Evolutionary conservation across 768 basidiomycete species (phyloP).

Genomic region (Cystobasidium tubakii): DNA sequence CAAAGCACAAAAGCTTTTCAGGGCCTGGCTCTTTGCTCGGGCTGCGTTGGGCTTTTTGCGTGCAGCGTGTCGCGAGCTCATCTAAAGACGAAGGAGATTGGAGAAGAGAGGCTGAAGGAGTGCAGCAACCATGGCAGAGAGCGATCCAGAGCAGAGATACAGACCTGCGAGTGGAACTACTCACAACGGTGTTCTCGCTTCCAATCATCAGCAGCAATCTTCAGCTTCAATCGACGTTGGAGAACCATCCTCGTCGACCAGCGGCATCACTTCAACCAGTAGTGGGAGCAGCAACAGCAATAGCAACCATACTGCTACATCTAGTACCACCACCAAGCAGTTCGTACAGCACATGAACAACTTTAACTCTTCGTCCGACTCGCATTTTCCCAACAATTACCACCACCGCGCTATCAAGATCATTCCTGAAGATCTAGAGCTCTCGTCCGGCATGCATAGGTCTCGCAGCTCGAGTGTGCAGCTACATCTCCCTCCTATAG

Average conservation of each 20-base stretch:
- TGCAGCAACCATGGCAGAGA: background rate
- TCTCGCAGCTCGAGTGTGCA: conserved; percentile 21
- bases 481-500: conserved; percentile 23
- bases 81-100: no score
- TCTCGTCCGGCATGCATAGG: conserved; percentile 21
- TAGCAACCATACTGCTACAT: background rate
- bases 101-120: no score
- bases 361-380: background rate
- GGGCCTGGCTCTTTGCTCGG: no score
- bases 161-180: background rate
- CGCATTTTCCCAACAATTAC: background rate
- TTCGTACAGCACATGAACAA: background rate
- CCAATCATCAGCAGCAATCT: background rate
- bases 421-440: conserved; percentile 34
- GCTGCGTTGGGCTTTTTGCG: background rate
- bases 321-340: background rate
- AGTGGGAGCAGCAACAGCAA: background rate
- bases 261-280: background rate
- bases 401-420: conserved; percentile 33
- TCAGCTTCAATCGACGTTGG: background rate
- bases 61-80: background rate
- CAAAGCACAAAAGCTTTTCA: no score
- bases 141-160: background rate
- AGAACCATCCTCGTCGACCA: background rate
- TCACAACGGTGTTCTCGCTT: background rate